A percentile compares a stretch with the other conserved stretches of the same genome.
Evolutionary conservation across 352 stramenopile genomes (phyloP).

Genomic region (Phytophthora pinifolia): DNA sequence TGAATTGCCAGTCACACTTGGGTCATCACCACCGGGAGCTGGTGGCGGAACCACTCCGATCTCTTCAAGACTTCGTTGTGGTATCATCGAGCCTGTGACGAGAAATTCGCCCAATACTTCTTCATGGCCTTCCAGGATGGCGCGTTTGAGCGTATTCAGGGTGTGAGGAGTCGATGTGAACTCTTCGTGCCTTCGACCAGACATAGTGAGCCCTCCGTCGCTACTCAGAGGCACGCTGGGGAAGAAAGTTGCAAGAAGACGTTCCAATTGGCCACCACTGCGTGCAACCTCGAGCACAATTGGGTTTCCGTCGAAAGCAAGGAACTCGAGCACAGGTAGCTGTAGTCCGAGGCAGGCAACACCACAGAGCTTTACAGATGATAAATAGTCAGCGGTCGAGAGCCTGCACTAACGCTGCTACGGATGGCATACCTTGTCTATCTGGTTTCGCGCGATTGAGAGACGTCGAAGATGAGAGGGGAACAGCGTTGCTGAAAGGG

Average conservation of each 20-base stretch:
- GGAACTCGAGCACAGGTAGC: slow-evolving; percentile 39
- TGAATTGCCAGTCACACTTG: slow-evolving; percentile 4
- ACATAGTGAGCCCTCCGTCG: slow-evolving; percentile 24
- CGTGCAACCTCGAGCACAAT: slow-evolving; percentile 32
- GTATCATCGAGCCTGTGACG: slow-evolving; percentile 5
- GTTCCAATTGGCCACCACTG: slow-evolving; percentile 40
- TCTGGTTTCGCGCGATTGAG: slow-evolving; percentile 59
- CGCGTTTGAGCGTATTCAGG: slow-evolving; percentile 13
- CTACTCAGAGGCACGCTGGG: slow-evolving; percentile 24
- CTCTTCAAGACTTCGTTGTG: background rate
- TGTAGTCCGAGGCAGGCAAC: slow-evolving; percentile 44
- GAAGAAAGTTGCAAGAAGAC: slow-evolving; percentile 48
- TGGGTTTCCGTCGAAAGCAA: slow-evolving; percentile 54
- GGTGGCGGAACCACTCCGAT: background rate
- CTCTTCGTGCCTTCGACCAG: slow-evolving; percentile 13
- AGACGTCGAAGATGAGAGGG: slow-evolving; percentile 43
- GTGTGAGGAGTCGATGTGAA: slow-evolving; percentile 6
- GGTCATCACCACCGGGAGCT: background rate
- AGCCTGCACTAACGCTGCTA: too few species aligned
- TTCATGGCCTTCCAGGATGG: slow-evolving; percentile 27
- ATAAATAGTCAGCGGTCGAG: background rate
- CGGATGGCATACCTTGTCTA: slow-evolving; percentile 43
- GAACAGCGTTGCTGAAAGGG: slow-evolving; percentile 31
- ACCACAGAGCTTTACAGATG: slow-evolving; percentile 40
- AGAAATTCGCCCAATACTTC: slow-evolving; percentile 18